Base-by-base conservation (phyloP, 805 yeast genomes). In the Kluyveromyces lactis region DNA sequence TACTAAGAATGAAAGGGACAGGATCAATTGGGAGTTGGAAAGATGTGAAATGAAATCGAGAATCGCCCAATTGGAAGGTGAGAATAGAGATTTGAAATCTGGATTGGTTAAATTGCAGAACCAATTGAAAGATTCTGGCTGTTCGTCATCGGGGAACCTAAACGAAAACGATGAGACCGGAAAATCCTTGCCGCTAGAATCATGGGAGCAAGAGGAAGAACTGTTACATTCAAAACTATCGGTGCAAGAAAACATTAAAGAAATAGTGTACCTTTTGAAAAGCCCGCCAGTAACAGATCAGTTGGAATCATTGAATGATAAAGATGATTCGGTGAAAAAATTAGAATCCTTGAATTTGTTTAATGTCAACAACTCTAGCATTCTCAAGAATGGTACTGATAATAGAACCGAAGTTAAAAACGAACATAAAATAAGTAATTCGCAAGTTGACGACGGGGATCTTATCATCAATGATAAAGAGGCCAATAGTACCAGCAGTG, bases 11-110 rank as follows among this genome's bases (percentile, higher is more conserved):
- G 83, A 78, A 52, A 69, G 75, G 40, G 77, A 74, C 47, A 62
- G 79, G 37, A 73, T 77, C 39, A 71, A 71, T 32, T 77, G 80
- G 79, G 78, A 72, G 42, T 59, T 75, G 38, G 82, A 77, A 51
- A 63, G 71, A 27, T 75, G 77, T 15, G 82, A 77, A 49, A 72
- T 77, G 79, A 72, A 68, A 55, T 63, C 68, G 21, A 54, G 62
- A 24, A 71, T 77, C 34, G 68, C 75, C 3, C 65, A 63, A 35
- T 58, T 77, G 15, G 79, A 75, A 47, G 71, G 77, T 28, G 80
- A 76, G 45, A 73, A 73, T 47, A 61, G 65, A 27, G 68, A 60
- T 5, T 44, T 68, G 34, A 46, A 50, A 16, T 50, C 48, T 26
- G 43, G 49, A 26, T 33, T 56, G 19, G 44, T 50, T 18, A 41